Evolutionary conservation across 768 basidiomycete genomes (phyloP), one percentile per base, ranked within the genome.

Genomic region (Crepidotus variabilis): DNA sequence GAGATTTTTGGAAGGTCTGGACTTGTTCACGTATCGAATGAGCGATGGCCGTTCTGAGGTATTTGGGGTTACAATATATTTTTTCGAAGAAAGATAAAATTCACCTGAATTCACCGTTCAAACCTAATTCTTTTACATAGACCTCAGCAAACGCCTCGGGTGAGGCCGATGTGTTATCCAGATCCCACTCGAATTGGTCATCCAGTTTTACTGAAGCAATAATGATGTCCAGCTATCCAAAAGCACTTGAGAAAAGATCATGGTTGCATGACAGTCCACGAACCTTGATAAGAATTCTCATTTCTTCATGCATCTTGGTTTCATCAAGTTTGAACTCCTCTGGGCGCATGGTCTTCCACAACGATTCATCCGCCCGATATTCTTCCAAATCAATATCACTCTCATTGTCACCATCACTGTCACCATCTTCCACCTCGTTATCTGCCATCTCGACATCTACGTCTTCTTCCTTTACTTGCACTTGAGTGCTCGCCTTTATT

Each of bases 181-280:
- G 71, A 69, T 99, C 96, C 97, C 97, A 99, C 68, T 98, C 97
- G 65, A 98, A 96, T 65, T 94, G 90, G 71, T 99, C 97, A 55
- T 93, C 90, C 21, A 99, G 81, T 70, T 95, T 94, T 75, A 94
- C 84, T 6, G 88, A 85, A 21, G 93, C 96, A 54, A 95, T 88
- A 54, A 94, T 92, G 71, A 98, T 93, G 71, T 98, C 96, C 59
- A 99, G 82, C 94, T 98, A 57, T 24, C 34, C 54, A 53, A 36
- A 48, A 54, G 47, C 59, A 51, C 47, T 47, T 51, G 58, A 55
- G 43, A 47, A 45, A 52, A 39, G n/a, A 39, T 52, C 34, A 50
- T 10, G 22, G 22, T 2, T 43, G 18, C 43, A 28, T 35, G 13
- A 47, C 52, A 50, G 51, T 48, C 50, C 39, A 71, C 83, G 21